Base-by-base conservation (phyloP, 2,329 filamentous ascomycete genomes). In the Lasiodiplodia theobromae region DNA sequence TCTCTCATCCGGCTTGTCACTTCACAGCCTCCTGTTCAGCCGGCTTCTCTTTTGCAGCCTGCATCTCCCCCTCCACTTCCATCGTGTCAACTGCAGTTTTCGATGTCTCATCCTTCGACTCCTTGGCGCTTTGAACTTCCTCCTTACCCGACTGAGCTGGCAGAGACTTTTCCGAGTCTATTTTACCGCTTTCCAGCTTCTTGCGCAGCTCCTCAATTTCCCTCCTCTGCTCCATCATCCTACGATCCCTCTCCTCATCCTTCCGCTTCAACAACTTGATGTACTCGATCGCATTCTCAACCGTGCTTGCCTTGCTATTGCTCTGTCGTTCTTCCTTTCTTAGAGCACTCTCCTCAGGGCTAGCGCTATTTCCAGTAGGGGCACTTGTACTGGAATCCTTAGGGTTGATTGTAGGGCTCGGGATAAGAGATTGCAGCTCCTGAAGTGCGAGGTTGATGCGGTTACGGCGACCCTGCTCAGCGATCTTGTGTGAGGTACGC, bases 201-300 rank as follows among this genome's bases (percentile, higher is more conserved):
- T 86, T 86, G 76, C 74, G 74, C 62, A 81, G 56, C 18, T 72
- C 72, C 66, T 78, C 78, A 70, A 92, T 79, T 77, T 88, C 89
- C 72, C 85, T 85, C 74, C 92, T 91, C 18, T 91, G 87, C 68
- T 86, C 85, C 28, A 86, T 86, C 16, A 94, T 87, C 73, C 88
- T 83, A 70, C 81, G 83, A 64, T 89, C 89, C 25, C 89, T 89
- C 40, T 88, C 87, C 2, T 85, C 86, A 18, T 93, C 82, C 76
- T 96, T 92, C 73, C 88, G 83, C 79, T 96, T 90, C 70, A 99
- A 81, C 70, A 90, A 87, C 80, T 93, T 95, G 82, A 99, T 97
- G 77, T 98, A 97, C 68, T 94, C 91, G 74, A 98, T 98, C 1
- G 96, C 96, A 81, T 92, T 90, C 80, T 99, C 96, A n/a, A 99